Evolutionary conservation across 257 asterid genomes (phyloP), one percentile per base, ranked within the genome.

Genomic region (Scutellaria baicalensis): DNA sequence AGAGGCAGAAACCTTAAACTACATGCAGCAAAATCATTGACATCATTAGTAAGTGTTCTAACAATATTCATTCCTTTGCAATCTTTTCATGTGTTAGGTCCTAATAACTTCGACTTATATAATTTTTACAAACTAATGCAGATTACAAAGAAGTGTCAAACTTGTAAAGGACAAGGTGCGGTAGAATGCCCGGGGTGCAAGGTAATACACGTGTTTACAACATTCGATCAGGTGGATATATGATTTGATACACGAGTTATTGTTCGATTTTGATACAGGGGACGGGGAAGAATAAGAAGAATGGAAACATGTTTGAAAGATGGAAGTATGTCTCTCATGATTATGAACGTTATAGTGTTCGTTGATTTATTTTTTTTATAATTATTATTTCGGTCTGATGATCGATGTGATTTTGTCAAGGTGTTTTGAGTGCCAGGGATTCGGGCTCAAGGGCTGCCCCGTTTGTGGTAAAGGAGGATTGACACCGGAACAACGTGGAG

Each of bases 401-500:
- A 27, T 27, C 33, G 4, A 6, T 20, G 5, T 9, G 52, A 44
- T n/a, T 47, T 18, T 14, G 16, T 21, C 43, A 75, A 91, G 98
- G 85, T 92, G 96, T 80, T 92, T 84, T 56, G 95, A 92, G 0
- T 89, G 98, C 75, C 98, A 89, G 79, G 98, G 98, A 35, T 92
- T 92, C 68, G 96, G 96, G 42, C 73, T 92, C 64, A 87, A 80
- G 87, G 72, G 96, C 66, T 92, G 96, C 60, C 97, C 95, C 0
- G 85, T 43, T 54, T 92, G 96, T 45, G 95, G 96, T 6, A 83
- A 83, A 74, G 92, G 92, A 70, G 98, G 97, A 51, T 73, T 92
- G 71, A 92, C 96, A 5, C 94, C 95, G 0, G 96, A 92, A 77
- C 97, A 91, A 78, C 90, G 97, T 0, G 93, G 97, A 8, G 95